Base-by-base conservation (phyloP, 352 stramenopile genomes). In the Pythium brachiatum region DNA sequence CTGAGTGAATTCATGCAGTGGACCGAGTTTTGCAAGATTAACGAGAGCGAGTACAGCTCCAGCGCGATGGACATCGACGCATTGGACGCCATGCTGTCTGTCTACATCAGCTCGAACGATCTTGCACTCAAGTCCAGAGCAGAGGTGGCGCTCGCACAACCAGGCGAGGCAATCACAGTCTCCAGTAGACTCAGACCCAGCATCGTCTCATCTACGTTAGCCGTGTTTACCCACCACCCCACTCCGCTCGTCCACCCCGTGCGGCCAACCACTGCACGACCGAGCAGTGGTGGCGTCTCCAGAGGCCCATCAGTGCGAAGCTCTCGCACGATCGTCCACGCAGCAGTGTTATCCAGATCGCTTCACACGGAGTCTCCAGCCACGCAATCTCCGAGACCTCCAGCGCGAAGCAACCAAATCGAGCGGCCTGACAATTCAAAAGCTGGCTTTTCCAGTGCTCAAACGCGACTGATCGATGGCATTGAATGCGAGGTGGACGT, bases 21-120 rank as follows among this genome's bases (percentile, higher is more conserved):
- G 78, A 56, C 23, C 43, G 68, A 76, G 18, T 29, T 86, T 20
- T 74, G 61, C 43, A 70, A 79, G 53, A 54, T 52, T 20, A 58
- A 76, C 41, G 68, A 67, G 2, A 47, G 38, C 12, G 54, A 26
- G 44, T 48, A 31, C 18, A 70, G 56, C 9, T 31, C 58, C 6
- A 51, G 64, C 18, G 55, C 53, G 23, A 74, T 90, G n/a, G 81
- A 90, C 43, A 76, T 90, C n/a, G 76, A 90, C 20, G 74, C 71
- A 15, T 54, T 90, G 6, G 81, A 90, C 23, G 74, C 63, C 13
- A 74, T 90, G 43, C 68, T 88, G 9, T 67, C 62, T 27, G 64
- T 69, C 36, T 61, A 65, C 72, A 34, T 66, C 4, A 56, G 51
- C 58, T 52, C 43, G 51, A 62, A 61, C 23, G 34, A 65, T 38